Evolutionary conservation across 1,139 yeast genomes (phyloP).

Genomic region (Pneumocystis jirovecii): DNA sequence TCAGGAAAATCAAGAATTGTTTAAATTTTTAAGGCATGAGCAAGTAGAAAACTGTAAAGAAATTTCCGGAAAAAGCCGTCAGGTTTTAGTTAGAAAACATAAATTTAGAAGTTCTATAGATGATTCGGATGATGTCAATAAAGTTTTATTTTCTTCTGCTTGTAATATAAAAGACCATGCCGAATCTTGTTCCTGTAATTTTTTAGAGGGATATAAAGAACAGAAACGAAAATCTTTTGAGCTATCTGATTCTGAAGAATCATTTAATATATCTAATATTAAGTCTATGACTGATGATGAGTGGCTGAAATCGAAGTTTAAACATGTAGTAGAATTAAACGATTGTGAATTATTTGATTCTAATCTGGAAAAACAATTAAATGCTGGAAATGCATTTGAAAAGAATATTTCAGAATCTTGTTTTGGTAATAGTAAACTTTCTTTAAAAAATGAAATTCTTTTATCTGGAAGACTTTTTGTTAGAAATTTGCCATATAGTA

Average conservation of each 20-base stretch:
- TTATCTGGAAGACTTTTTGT: constrained; percentile 73
- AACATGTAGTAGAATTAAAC: constrained; percentile 10
- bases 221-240: constrained; percentile 16
- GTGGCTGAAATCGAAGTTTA: constrained; percentile 10
- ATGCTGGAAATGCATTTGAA: neutral
- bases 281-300: constrained; percentile 7
- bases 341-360: constrained; percentile 15
- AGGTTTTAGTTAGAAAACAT: neutral
- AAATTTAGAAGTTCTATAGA: neutral
- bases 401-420: constrained; percentile 16
- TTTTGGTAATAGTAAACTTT: constrained; percentile 9
- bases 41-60: neutral
- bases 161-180: neutral
- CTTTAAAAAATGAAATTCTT: constrained; percentile 35
- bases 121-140: neutral
- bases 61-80: neutral
- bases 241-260: neutral
- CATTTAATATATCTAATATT: neutral
- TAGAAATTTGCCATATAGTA: constrained; percentile 68
- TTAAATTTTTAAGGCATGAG: constrained; percentile 25
- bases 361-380: constrained; percentile 9
- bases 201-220: constrained; percentile 12
- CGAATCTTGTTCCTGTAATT: neutral
- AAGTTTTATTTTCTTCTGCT: neutral
- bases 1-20: constrained; percentile 42